Conservation (phyloP, 495 filamentous ascomycete genomes). For the Neurospora sp. region DNA sequence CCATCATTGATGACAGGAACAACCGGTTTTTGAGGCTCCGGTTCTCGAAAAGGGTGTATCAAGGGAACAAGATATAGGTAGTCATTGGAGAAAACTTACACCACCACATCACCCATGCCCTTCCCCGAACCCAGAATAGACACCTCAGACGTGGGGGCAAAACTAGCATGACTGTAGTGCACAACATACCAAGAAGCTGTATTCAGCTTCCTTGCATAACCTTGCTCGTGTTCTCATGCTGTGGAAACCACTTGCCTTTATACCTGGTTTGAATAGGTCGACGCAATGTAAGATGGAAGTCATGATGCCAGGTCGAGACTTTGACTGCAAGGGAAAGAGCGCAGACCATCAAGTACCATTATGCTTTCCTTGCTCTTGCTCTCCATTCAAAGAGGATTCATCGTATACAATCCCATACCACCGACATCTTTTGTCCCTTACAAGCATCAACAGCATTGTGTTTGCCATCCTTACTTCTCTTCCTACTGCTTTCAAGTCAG, state of each 20-base stretch:
- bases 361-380: neutral
- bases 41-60: neutral
- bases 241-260: neutral
- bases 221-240: neutral
- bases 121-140: neutral
- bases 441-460: neutral
- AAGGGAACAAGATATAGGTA: neutral
- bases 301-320: neutral
- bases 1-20: neutral
- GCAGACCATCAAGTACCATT: neutral
- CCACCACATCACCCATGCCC: neutral
- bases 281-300: neutral
- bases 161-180: neutral
- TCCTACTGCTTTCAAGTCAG: neutral
- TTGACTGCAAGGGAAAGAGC: neutral
- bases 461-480: neutral
- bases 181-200: neutral
- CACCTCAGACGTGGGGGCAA: neutral
- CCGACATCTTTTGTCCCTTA: neutral
- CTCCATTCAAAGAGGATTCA: neutral
- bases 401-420: neutral
- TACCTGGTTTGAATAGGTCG: neutral
- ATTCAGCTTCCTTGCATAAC: neutral
- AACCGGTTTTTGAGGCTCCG: neutral
- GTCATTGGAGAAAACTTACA: neutral